Percentiles rank a stretch among this genome's conserved stretches.
These are phyloP conservation scores for Lipomyces spencermartinsiae DNA, from an alignment of 805 yeast genomes.

Conservation along the genomic window DNA sequence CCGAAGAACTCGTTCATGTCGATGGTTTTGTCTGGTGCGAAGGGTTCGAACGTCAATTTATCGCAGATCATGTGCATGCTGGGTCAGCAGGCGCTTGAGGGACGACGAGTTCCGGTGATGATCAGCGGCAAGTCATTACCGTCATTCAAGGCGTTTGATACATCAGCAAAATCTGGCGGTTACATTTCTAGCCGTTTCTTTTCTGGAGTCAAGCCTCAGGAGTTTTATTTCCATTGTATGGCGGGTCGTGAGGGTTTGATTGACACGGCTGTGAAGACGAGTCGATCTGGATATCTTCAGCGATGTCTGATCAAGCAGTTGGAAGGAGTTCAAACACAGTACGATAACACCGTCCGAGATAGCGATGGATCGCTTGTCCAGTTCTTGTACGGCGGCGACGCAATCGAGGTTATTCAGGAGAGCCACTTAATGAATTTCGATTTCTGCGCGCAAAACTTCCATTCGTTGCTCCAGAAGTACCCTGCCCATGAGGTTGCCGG, in stretches of 20 bases:
- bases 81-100: constrained; percentile 99
- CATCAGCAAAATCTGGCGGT: constrained; percentile 98
- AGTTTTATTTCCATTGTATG: constrained; percentile 99
- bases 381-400: constrained; percentile 97
- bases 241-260: constrained; percentile 99
- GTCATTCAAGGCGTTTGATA: constrained; percentile 93
- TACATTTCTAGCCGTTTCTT: constrained; percentile 96
- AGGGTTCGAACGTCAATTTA: constrained; percentile 97
- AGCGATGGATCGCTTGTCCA: constrained; percentile 90
- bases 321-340: constrained; percentile 93
- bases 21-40: constrained; percentile 99
- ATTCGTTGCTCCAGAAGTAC: constrained; percentile 82
- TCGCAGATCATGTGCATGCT: constrained; percentile 99
- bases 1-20: constrained; percentile 98
- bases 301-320: constrained; percentile 97
- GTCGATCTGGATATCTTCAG: constrained; percentile 97
- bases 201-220: constrained; percentile 97
- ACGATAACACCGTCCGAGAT: constrained; percentile 95
- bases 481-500: constrained; percentile 68
- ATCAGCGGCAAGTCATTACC: constrained; percentile 97
- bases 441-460: constrained; percentile 91
- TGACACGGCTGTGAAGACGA: constrained; percentile 98
- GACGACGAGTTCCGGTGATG: constrained; percentile 99
- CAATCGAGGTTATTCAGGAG: constrained; percentile 92
- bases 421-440: constrained; percentile 91